A percentile compares a stretch with the other conserved stretches of the same genome.
phyloP scores from a whole-genome alignment of 139 green algal species.

The Chlamydomonas sp. region DNA sequence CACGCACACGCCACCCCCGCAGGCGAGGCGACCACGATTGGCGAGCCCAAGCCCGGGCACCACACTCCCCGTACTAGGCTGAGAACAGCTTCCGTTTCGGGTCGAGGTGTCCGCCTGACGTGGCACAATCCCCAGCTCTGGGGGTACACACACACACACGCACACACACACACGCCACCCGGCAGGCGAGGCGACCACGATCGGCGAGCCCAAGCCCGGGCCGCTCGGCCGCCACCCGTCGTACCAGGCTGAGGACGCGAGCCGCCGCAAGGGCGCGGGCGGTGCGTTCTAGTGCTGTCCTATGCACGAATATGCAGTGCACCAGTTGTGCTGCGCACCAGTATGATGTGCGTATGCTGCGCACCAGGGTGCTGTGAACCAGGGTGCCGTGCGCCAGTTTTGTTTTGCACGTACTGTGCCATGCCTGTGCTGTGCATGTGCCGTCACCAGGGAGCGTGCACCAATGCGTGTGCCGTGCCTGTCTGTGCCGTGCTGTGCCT shows the following conservation, averaged over 20 bases:
- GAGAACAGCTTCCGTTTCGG: background rate
- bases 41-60: conserved; percentile 18
- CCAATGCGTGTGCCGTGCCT: no score
- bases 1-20: background rate
- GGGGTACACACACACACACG: background rate
- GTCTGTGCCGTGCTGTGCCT: no score
- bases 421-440: no score
- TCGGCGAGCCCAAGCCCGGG: conserved; percentile 19
- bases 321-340: no score
- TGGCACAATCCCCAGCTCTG: background rate
- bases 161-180: background rate
- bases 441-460: no score
- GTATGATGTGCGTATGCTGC: no score
- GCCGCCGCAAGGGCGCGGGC: background rate
- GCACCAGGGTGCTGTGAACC: no score
- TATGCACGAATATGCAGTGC: no score
- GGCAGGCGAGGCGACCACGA: conserved; percentile 9
- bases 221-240: conserved; percentile 9
- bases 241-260: background rate
- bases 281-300: no score
- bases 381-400: no score
- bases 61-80: background rate
- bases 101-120: background rate
- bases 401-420: no score
- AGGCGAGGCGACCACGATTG: conserved; percentile 13